Conservation (phyloP, 2,329 filamentous ascomycete genomes). For the Talaromyces atroroseus region DNA sequence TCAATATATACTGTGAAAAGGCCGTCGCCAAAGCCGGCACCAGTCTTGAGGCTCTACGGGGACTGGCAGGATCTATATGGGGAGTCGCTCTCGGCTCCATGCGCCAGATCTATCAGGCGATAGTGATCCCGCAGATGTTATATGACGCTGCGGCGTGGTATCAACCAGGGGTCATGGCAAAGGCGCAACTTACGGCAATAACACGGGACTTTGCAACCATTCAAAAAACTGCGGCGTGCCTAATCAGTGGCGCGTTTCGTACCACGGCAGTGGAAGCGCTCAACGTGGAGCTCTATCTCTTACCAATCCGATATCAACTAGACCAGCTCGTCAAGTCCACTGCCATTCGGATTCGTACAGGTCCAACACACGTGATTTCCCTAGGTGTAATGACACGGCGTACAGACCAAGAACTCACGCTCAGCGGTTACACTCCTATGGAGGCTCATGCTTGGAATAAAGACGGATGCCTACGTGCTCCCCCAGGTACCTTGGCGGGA, state of each 20-base stretch:
- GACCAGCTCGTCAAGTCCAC: background rate
- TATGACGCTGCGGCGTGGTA: background rate
- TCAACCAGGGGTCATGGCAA: background rate
- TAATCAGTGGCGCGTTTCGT: background rate
- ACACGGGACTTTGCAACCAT: background rate
- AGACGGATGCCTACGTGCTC: background rate
- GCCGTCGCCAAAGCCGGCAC: background rate
- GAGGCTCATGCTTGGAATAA: slow-evolving; percentile 3
- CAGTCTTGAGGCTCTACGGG: background rate
- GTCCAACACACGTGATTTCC: background rate
- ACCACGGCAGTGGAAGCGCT: background rate
- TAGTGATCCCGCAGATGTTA: background rate
- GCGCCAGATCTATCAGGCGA: background rate
- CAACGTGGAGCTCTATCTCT: background rate
- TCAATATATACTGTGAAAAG: background rate
- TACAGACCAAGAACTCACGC: background rate
- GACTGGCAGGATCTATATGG: background rate
- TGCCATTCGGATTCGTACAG: background rate
- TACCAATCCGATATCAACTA: background rate
- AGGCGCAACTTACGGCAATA: background rate
- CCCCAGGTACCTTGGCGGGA: background rate
- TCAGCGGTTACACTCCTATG: slow-evolving; percentile 5
- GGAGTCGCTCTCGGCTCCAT: background rate
- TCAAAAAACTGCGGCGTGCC: background rate
- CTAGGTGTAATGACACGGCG: background rate